Percentiles rank a stretch among this genome's conserved stretches.
Conservation (phyloP, 768 basidiomycete genomes). For the Kwoniella bestiolae region DNA sequence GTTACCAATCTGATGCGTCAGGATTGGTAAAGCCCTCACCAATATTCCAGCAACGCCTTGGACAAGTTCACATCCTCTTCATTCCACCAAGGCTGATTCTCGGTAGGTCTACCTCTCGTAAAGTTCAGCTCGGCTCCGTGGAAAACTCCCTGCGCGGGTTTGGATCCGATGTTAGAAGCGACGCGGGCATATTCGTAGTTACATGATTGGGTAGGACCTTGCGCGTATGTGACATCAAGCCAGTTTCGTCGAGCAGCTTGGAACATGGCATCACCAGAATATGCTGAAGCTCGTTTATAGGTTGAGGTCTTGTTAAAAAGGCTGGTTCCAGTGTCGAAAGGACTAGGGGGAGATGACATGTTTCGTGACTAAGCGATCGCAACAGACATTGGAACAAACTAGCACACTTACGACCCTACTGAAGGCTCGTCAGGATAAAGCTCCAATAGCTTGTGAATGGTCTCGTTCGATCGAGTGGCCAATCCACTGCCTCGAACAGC, state of each 20-base stretch:
- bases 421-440: conserved; percentile 41
- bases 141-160: not conserved
- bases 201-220: not conserved
- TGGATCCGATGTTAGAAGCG: not conserved
- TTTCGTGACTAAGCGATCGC: too few species aligned
- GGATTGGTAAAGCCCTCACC: not conserved
- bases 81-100: conserved; percentile 2
- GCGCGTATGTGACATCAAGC: conserved; percentile 1
- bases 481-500: conserved; percentile 19
- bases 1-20: not conserved
- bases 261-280: conserved; percentile 49
- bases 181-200: not conserved
- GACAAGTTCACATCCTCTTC: conserved; percentile 6
- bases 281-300: conserved; percentile 40
- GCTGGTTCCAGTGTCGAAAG: conserved; percentile 50
- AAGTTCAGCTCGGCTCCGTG: conserved; percentile 5
- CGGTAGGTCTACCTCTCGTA: conserved; percentile 7
- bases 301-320: conserved; percentile 43
- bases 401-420: conserved; percentile 37
- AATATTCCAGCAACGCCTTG: conserved; percentile 8
- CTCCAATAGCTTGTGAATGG: not conserved
- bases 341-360: conserved; percentile 22
- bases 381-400: not conserved
- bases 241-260: conserved; percentile 45
- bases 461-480: conserved; percentile 25